These are phyloP conservation scores for Vachellia collinsii DNA, from an alignment of 306 rosid genomes.

Conservation along the genomic window DNA sequence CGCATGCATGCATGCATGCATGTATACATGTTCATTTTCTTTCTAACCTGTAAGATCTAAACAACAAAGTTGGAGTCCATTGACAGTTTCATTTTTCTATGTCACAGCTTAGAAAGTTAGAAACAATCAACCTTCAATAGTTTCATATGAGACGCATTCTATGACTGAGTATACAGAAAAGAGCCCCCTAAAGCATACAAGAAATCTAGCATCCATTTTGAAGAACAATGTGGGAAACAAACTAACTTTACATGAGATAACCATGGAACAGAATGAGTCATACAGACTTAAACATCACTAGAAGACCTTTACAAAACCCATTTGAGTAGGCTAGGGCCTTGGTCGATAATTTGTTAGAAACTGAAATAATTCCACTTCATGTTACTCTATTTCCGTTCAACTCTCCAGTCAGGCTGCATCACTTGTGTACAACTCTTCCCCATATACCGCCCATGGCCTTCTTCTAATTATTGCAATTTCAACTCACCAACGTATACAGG, in stretches of 20 bases:
- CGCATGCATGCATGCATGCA: neutral
- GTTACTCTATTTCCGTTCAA: neutral
- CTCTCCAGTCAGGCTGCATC: neutral
- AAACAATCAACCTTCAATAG: neutral
- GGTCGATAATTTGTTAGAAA: neutral
- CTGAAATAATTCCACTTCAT: neutral
- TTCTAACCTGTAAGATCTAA: neutral
- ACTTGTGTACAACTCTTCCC: neutral
- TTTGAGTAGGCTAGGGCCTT: neutral
- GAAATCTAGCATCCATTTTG: neutral
- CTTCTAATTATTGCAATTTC: neutral
- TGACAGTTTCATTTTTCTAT: neutral
- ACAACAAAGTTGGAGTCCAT: neutral
- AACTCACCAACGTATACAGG: neutral
- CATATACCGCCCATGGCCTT: neutral
- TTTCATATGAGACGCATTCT: neutral
- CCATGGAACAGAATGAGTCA: neutral
- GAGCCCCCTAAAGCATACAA: neutral
- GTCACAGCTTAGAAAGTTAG: neutral
- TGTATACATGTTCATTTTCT: neutral
- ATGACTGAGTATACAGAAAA: conserved; percentile 1
- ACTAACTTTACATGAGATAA: neutral
- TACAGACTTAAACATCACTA: conserved; percentile 5
- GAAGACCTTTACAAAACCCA: neutral
- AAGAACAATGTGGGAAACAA: neutral